Conservation (phyloP, 345 rosid species). For the Citrus trifoliata region DNA sequence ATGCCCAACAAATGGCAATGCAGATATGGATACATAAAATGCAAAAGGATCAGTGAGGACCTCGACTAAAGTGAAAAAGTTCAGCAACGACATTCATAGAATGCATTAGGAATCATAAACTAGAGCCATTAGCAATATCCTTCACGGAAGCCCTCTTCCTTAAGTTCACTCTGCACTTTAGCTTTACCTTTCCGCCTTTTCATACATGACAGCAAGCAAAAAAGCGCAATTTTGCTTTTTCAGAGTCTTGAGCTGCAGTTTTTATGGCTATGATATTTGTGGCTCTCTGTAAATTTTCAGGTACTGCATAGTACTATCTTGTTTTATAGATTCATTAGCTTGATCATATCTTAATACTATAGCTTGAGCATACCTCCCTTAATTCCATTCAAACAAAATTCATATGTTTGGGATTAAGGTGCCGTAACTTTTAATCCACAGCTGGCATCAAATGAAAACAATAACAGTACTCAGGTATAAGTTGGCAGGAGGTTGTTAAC, state of each 20-base stretch:
- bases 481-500: no score
- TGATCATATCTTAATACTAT: no score
- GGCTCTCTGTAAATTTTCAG: not conserved
- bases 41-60: slow-evolving; percentile 4
- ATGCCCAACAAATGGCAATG: slow-evolving; percentile 20
- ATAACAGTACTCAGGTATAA: no score
- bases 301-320: not conserved
- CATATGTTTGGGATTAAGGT: not conserved
- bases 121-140: slow-evolving; percentile 16
- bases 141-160: not conserved
- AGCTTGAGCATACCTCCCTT: not conserved
- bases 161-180: not conserved
- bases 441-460: no score
- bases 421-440: no score
- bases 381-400: not conserved
- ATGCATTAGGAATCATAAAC: slow-evolving; percentile 7
- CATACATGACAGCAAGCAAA: slow-evolving; percentile 6
- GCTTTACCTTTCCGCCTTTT: not conserved
- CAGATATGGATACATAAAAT: slow-evolving; percentile 17
- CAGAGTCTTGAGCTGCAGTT: not conserved
- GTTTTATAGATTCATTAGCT: not conserved
- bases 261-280: not conserved
- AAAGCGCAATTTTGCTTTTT: slow-evolving; percentile 13
- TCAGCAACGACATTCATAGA: slow-evolving; percentile 12
- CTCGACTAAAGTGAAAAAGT: slow-evolving; percentile 22